Evolutionary conservation across 2,329 filamentous ascomycete genomes (phyloP), one percentile per base, ranked within the genome.

Genomic region (Ploettnerulaceae sp.): DNA sequence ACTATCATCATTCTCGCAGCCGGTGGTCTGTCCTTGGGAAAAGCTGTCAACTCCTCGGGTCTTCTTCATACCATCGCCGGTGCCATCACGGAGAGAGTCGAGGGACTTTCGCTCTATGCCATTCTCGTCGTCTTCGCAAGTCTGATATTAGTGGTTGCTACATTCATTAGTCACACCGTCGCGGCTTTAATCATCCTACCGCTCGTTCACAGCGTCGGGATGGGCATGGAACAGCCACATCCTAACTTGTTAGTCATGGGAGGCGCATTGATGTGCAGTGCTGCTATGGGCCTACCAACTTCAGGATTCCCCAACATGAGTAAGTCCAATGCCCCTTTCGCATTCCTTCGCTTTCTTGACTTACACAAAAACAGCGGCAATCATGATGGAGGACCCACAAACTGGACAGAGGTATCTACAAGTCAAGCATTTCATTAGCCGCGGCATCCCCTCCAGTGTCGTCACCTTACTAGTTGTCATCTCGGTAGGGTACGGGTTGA

Each of bases 271-370:
- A 98, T 98, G 89, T 96, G 93, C 64, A 91, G 85, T 55, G 90
- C 90, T n/a, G 93, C 89, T 2, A 98, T 98, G 93, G 93, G 84
- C 9, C 68, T 98, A 67, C 93, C 93, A 2, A 98, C 93, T 0
- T 91, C 84, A 64, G 94, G 93, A 7, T 98, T 98, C 71, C 93
- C 93, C 1, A 98, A 98, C 59, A 98, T 98, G 93, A 98, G 90
- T 95, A 79, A 76, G 89, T 86, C 34, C 25, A 7, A 7, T 25
- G 14, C 17, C 21, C 8, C 4, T 11, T 29, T 47, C 8, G 29
- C 28, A 17, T 48, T 32, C 32, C 15, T 14, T 21, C 29, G 3
- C 15, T 44, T 39, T 22, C 49, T 28, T 12, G 15, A 9, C 12
- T n/a, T 5, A 11, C 17, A 7, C 18, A 20, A 21, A 21, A 2